Conservation (phyloP, 257 asterid species). For the Solanum chiquidenum region DNA sequence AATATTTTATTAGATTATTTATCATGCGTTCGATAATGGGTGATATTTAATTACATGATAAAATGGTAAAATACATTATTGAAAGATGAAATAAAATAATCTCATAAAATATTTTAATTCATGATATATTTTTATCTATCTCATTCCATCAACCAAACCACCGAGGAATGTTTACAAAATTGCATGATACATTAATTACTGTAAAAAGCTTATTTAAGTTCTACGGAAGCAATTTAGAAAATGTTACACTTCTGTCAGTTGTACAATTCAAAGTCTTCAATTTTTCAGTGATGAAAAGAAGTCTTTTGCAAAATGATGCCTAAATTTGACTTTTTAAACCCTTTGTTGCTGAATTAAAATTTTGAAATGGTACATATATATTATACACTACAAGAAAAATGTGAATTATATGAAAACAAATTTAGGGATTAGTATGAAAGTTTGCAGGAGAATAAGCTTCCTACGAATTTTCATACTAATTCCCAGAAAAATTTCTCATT, state of each 20-base stretch:
- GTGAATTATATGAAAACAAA: no score
- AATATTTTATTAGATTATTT: no score
- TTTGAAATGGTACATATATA: neutral
- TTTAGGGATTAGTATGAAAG: fast-evolving
- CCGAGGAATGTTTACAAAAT: neutral
- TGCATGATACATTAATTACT: neutral
- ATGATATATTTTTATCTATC: no score
- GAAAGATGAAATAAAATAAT: neutral
- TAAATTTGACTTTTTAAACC: neutral
- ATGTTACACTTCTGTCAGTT: neutral
- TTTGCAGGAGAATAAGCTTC: no score
- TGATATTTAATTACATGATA: neutral
- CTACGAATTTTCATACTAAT: no score
- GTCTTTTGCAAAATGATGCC: neutral
- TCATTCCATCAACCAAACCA: no score
- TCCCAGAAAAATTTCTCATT: neutral
- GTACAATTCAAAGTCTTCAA: neutral
- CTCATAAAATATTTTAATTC: no score
- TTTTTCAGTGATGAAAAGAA: neutral
- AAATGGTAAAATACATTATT: no score
- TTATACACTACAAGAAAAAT: no score
- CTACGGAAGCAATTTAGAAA: neutral
- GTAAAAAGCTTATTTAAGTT: neutral
- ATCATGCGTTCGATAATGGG: no score
- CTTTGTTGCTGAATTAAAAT: neutral